Base-by-base conservation (phyloP, 495 filamentous ascomycete species). In the Neurospora sp. region DNA sequence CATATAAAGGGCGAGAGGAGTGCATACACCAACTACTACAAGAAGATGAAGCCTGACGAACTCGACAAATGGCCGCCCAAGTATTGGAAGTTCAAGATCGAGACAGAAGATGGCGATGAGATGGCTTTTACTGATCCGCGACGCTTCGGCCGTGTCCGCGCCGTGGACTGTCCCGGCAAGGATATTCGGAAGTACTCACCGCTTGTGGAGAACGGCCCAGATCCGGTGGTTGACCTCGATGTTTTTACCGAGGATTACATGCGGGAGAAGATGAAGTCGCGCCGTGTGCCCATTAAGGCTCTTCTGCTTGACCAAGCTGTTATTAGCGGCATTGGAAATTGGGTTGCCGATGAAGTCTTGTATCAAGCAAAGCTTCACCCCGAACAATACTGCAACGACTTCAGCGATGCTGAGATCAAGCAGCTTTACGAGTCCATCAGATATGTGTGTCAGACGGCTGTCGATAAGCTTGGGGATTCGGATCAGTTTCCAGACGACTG, bases 311-410 rank as follows among this genome's bases (percentile, higher is more conserved):
- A 98, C 77, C 96, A 99, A 79, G 85, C 87, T n/a, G 92, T 91
- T 76, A 90, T 98, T 70, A 94, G 93, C 76, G 96, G 96, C 6
- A 93, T 99, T 69, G 96, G 96, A 3, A 98, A 98, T 76, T 98
- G 95, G 96, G 94, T 99, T 75, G 94, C 89, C 0, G 96, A 99
- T 77, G 96, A 99, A 75, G 90, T 97, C 39, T 79, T 99, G 38
- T 98, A 92, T 76, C 89, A 97, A 75, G 90, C 94, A 6, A 90
- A 87, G 71, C 87, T 98, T 17, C 96, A 99, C 73, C 96, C 96
- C 0, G 95, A 97, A 79, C 92, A 96, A 74, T 95, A 94, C 81
- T 92, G 91, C 80, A 90, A 98, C 76, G 93, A 92, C 9, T 89
- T 99, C 75, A 84, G 77, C 72, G 87, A 91, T 65, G 87, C 83